phyloP scores from a whole-genome alignment of 306 rosid genomes.

The Parietaria judaica region DNA sequence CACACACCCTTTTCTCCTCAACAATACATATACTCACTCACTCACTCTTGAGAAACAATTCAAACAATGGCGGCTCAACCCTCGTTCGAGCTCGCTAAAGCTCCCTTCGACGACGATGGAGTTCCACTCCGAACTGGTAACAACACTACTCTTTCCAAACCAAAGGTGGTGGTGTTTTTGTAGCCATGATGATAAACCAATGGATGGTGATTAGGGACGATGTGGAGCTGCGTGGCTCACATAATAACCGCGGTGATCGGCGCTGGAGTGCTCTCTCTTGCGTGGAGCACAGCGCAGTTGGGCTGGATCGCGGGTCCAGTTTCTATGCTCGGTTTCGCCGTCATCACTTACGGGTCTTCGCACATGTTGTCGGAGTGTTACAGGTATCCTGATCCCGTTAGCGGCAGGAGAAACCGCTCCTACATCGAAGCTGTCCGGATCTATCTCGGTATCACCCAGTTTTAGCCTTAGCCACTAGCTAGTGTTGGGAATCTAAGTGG shows the following conservation, averaged over 20 bases:
- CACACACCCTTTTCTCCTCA: too few relatives aligned
- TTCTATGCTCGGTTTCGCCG: constrained; percentile 43
- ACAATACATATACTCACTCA: too few relatives aligned
- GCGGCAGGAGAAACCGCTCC: constrained; percentile 61
- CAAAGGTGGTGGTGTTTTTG: too few relatives aligned
- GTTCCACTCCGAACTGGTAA: constrained; percentile 53
- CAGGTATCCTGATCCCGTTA: constrained; percentile 39
- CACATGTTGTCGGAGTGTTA: constrained; percentile 51
- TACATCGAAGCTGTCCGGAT: constrained; percentile 52
- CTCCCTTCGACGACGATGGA: constrained; percentile 45
- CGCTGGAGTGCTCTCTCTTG: constrained; percentile 69
- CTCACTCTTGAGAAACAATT: too few relatives aligned
- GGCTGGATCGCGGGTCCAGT: constrained; percentile 72
- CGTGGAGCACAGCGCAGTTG: constrained; percentile 72
- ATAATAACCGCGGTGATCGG: constrained; percentile 78
- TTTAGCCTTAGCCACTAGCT: too few relatives aligned
- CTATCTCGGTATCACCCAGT: constrained; percentile 33
- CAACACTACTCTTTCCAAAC: constrained; percentile 2
- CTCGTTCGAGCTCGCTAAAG: too few relatives aligned
- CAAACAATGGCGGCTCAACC: too few relatives aligned
- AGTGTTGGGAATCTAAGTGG: too few relatives aligned
- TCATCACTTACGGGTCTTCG: constrained; percentile 52
- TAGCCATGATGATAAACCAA: too few relatives aligned
- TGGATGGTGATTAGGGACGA: constrained; percentile 29
- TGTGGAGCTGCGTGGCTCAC: constrained; percentile 67